These are phyloP conservation scores for Triadica sebifera DNA, from an alignment of 345 rosid genomes.

Conservation along the genomic window DNA sequence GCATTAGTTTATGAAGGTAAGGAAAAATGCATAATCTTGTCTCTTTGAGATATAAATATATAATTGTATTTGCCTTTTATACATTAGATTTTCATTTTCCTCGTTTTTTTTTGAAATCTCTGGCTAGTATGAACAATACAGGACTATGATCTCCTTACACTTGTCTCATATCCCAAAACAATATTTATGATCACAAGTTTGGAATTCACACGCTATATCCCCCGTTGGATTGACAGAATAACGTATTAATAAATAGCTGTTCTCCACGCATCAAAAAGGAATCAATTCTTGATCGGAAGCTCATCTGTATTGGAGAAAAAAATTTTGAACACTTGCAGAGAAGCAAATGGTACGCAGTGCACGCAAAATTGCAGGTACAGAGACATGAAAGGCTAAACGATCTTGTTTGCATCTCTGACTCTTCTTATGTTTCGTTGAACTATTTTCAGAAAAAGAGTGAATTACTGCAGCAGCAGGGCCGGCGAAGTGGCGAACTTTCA, in stretches of 20 bases:
- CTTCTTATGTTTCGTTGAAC: background rate
- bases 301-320: background rate
- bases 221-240: background rate
- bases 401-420: slow-evolving; percentile 3
- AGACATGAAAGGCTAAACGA: slow-evolving; percentile 9
- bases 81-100: too few relatives aligned
- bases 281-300: background rate
- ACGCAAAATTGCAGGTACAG: background rate
- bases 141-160: background rate
- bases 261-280: background rate
- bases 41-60: too few relatives aligned
- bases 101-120: background rate
- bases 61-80: too few relatives aligned
- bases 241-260: background rate
- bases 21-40: too few relatives aligned
- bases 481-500: background rate
- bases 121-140: background rate
- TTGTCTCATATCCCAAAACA: background rate
- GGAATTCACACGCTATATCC: background rate
- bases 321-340: background rate
- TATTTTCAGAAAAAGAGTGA: background rate
- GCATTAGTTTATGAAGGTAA: too few relatives aligned
- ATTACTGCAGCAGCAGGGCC: background rate
- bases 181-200: background rate
- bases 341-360: background rate